Percentiles rank a stretch among this genome's conserved stretches.
phyloP scores from a whole-genome alignment of 169 alveolate species.

The Plasmodium knowlesi region DNA sequence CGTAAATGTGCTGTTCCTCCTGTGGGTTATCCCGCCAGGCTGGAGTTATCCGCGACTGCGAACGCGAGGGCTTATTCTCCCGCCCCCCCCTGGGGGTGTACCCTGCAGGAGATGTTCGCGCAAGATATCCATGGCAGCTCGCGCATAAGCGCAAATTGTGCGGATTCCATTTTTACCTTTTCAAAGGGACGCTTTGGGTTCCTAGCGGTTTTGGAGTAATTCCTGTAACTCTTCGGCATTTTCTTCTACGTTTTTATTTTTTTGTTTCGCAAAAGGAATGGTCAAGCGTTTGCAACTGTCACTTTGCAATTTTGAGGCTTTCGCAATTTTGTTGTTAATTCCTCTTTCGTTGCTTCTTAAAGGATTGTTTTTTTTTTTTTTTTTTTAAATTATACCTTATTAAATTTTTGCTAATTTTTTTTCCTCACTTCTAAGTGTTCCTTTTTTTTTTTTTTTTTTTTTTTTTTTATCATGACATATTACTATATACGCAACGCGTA shows the following conservation, averaged over 20 bases:
- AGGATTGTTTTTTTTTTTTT: neutral
- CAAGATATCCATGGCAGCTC: neutral
- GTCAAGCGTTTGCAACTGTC: neutral
- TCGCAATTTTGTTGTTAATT: neutral
- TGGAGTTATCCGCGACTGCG: too few species aligned
- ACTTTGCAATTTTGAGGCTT: neutral
- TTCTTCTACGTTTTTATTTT: slow-evolving; percentile 1
- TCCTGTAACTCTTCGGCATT: slow-evolving; percentile 90
- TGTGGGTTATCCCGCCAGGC: too few species aligned
- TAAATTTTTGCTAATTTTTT: neutral
- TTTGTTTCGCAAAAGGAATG: neutral
- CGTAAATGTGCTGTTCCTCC: neutral
- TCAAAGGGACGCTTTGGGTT: slow-evolving; percentile 97
- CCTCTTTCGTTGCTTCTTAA: neutral
- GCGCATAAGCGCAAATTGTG: neutral
- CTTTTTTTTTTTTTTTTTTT: neutral
- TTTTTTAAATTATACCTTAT: neutral
- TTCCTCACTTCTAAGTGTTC: neutral
- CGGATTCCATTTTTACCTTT: slow-evolving; percentile 84
- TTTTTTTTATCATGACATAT: neutral
- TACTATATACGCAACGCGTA: neutral
- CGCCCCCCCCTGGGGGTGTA: neutral
- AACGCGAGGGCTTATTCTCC: too few species aligned
- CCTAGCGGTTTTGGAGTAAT: slow-evolving; percentile 91
- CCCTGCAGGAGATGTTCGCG: neutral